These are phyloP conservation scores for Triticum aestivum DNA, from an alignment of 176 grass and related monocot genomes.

Conservation along the genomic window DNA sequence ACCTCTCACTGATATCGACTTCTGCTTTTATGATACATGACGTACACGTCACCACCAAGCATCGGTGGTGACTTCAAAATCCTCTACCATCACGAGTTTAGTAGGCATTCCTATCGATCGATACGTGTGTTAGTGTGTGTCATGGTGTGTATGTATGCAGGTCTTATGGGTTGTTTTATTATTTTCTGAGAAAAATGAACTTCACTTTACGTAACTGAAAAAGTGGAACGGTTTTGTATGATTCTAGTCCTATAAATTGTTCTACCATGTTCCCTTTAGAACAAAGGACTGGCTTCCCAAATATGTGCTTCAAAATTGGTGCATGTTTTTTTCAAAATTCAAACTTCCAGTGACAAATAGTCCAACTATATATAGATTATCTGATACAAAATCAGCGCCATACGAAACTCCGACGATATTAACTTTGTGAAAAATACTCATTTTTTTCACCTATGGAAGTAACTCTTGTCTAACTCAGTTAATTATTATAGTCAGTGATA, in stretches of 20 bases:
- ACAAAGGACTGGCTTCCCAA: no score
- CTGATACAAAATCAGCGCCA: no score
- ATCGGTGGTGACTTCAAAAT: not conserved
- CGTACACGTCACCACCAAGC: not conserved
- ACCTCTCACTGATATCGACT: not conserved
- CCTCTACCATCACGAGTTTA: not conserved
- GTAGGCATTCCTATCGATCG: not conserved
- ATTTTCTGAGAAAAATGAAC: not conserved
- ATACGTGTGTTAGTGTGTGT: not conserved
- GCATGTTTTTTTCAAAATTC: no score
- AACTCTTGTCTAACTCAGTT: not conserved
- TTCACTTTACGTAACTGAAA: not conserved
- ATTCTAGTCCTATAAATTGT: not conserved
- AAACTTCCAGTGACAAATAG: no score
- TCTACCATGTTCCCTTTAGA: no score
- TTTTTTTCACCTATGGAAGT: no score
- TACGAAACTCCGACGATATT: no score
- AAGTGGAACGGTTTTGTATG: not conserved
- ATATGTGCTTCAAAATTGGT: no score
- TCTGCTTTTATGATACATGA: not conserved
- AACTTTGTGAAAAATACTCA: no score
- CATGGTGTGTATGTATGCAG: not conserved
- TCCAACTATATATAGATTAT: no score
- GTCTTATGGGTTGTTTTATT: not conserved
- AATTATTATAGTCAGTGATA: slow-evolving; percentile 47